A percentile compares a stretch with the other conserved stretches of the same genome.
Evolutionary conservation across 2,329 filamentous ascomycete genomes (phyloP).

Genomic region (Hymenoscyphus fraxineus): DNA sequence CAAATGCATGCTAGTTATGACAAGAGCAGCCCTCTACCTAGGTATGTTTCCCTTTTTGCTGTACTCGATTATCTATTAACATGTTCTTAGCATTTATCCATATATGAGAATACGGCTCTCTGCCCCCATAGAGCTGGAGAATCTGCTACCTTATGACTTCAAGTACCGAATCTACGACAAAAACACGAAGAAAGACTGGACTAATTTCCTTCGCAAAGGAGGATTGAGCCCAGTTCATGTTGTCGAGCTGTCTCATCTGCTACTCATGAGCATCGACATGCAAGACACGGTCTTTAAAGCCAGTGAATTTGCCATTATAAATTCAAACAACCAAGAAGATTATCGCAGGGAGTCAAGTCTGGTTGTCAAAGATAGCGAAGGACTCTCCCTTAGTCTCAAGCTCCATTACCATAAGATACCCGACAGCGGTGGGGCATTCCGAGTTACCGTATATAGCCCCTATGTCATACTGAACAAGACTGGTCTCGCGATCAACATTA

Average conservation of each 20-base stretch:
- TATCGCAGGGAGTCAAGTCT: slow-evolving; percentile 80
- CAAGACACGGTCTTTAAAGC: slow-evolving; percentile 92
- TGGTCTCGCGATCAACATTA: slow-evolving; percentile 80
- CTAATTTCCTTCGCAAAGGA: slow-evolving; percentile 93
- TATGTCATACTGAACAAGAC: slow-evolving; percentile 96
- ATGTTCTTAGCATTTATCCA: slow-evolving; percentile 65
- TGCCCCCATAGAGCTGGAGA: slow-evolving; percentile 90
- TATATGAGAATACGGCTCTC: slow-evolving; percentile 92
- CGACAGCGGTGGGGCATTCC: slow-evolving; percentile 91
- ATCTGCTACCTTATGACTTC: slow-evolving; percentile 94
- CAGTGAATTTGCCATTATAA: slow-evolving; percentile 97
- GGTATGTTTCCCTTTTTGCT: slow-evolving; percentile 41
- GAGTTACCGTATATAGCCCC: slow-evolving; percentile 89
- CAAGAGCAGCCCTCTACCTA: slow-evolving; percentile 75
- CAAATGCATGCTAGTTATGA: slow-evolving; percentile 87
- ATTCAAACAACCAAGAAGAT: slow-evolving; percentile 80
- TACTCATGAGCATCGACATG: slow-evolving; percentile 91
- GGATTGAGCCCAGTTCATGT: slow-evolving; percentile 97
- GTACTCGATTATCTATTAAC: slow-evolving; percentile 34
- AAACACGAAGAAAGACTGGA: slow-evolving; percentile 98
- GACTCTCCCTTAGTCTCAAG: slow-evolving; percentile 72
- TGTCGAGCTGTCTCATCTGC: slow-evolving; percentile 88
- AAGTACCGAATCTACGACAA: slow-evolving; percentile 99
- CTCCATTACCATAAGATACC: slow-evolving; percentile 90
- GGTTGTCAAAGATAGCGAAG: slow-evolving; percentile 79